Evolutionary conservation across 345 rosid species (phyloP).

Genomic region (Populus euphratica): DNA sequence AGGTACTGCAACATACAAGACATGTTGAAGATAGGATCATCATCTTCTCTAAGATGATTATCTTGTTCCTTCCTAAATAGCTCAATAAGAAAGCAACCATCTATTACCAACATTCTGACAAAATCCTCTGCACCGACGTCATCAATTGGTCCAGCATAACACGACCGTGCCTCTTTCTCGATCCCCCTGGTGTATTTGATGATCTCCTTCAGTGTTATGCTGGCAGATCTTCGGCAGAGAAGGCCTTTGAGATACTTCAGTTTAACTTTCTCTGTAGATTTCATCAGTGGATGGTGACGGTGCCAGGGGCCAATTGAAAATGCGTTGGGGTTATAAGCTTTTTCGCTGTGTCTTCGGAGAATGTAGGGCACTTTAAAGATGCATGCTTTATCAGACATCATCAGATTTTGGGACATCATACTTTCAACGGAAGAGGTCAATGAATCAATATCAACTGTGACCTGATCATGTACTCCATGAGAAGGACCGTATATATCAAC

Average conservation of each 20-base stretch:
- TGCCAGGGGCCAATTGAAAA: constrained; percentile 35
- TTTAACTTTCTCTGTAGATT: constrained; percentile 15
- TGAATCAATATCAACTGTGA: background rate
- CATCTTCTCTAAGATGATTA: background rate
- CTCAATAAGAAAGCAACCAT: constrained; percentile 36
- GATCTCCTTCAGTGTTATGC: background rate
- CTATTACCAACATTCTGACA: constrained; percentile 20
- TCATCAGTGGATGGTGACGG: background rate
- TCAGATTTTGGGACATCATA: background rate
- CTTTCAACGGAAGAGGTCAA: constrained; percentile 8
- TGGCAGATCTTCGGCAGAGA: background rate
- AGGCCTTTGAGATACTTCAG: constrained; percentile 20
- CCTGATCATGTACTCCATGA: background rate
- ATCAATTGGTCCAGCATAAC: constrained; percentile 10
- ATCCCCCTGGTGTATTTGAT: background rate
- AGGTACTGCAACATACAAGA: constrained; percentile 29
- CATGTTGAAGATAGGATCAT: constrained; percentile 30
- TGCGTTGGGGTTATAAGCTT: constrained; percentile 23
- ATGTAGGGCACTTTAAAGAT: constrained; percentile 23
- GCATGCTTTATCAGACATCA: constrained; percentile 13
- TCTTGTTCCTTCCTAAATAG: constrained; percentile 12
- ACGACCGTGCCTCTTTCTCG: constrained; percentile 14
- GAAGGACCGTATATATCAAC: too few relatives aligned
- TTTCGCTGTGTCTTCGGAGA: constrained; percentile 19
- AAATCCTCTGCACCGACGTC: constrained; percentile 1